Percentiles rank a stretch among this genome's conserved stretches.
Conservation (phyloP, 805 yeast genomes). For the Cyberlindnera veronae region DNA sequence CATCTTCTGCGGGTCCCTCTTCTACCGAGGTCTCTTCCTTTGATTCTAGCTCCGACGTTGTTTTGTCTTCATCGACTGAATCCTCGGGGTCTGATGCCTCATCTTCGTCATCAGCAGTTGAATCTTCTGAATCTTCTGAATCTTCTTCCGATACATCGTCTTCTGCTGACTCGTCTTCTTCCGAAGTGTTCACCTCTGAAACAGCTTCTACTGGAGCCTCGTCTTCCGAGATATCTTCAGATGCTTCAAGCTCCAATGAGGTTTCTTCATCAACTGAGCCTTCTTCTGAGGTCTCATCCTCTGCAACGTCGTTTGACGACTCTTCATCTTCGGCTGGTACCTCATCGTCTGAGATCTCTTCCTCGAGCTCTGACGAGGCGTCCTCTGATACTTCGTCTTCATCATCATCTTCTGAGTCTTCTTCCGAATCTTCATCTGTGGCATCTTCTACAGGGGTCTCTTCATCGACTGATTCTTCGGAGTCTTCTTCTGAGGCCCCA, state of each 20-base stretch:
- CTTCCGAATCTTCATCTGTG: neutral
- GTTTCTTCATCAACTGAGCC: neutral
- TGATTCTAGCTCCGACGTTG: too few species aligned
- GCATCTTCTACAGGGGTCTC: neutral
- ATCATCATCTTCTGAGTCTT: neutral
- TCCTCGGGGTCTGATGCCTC: neutral
- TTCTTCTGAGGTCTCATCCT: neutral
- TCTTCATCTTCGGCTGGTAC: neutral
- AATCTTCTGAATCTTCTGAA: neutral
- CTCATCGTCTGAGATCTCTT: neutral
- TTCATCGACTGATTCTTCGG: neutral
- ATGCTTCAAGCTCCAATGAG: neutral
- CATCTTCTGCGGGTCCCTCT: neutral
- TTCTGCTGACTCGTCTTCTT: neutral
- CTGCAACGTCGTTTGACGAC: neutral
- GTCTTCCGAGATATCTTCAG: neutral
- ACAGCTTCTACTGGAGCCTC: neutral
- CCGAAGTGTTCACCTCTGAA: neutral
- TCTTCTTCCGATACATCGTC: constrained; percentile 1
- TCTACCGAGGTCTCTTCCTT: neutral
- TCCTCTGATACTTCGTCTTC: neutral
- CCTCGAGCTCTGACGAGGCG: neutral
- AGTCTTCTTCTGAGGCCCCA: too few species aligned
- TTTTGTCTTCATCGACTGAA: constrained; percentile 1
- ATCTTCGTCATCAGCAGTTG: neutral